Percentiles rank a stretch among this genome's conserved stretches.
These are phyloP conservation scores for Podospora bellae-mahoneyi DNA, from an alignment of 495 filamentous ascomycete genomes.

Conservation along the genomic window DNA sequence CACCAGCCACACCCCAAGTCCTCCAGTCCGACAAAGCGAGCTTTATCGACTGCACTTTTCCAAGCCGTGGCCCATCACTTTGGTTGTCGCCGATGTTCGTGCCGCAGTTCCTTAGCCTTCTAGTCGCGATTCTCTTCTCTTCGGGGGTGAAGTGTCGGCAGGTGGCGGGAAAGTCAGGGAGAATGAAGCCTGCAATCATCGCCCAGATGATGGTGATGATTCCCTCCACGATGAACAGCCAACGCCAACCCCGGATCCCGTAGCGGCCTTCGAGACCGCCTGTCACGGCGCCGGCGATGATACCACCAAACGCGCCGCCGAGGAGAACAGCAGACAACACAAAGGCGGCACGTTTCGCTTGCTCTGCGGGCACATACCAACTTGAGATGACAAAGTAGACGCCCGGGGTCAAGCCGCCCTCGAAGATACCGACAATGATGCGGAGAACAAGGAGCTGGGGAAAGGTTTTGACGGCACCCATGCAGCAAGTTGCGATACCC, in stretches of 20 bases:
- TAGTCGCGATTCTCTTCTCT: conserved; percentile 40
- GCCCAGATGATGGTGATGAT: conserved; percentile 49
- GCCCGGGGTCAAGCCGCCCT: conserved; percentile 58
- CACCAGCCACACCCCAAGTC: conserved; percentile 8
- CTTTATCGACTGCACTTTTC: background rate
- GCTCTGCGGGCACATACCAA: conserved; percentile 62
- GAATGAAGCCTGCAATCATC: conserved; percentile 50
- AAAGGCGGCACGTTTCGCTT: conserved; percentile 55
- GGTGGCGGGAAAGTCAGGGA: conserved; percentile 58
- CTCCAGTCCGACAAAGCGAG: conserved; percentile 11
- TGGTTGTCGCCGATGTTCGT: background rate
- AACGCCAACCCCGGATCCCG: conserved; percentile 46
- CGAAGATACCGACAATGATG: conserved; percentile 57
- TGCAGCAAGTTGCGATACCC: conserved; percentile 53
- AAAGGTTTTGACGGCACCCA: conserved; percentile 50
- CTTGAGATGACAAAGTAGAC: conserved; percentile 54
- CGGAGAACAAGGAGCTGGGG: conserved; percentile 53
- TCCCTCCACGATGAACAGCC: conserved; percentile 58
- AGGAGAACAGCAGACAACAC: conserved; percentile 58
- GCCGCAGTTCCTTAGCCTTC: background rate
- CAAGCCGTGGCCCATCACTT: conserved; percentile 23
- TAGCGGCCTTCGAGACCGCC: conserved; percentile 51
- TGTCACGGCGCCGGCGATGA: conserved; percentile 42
- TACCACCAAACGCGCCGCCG: conserved; percentile 59
- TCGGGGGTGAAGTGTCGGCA: conserved; percentile 59